Evolutionary conservation across 176 grass and related monocot genomes (phyloP), one percentile per base, ranked within the genome.

Genomic region (Oryza australiensis): DNA sequence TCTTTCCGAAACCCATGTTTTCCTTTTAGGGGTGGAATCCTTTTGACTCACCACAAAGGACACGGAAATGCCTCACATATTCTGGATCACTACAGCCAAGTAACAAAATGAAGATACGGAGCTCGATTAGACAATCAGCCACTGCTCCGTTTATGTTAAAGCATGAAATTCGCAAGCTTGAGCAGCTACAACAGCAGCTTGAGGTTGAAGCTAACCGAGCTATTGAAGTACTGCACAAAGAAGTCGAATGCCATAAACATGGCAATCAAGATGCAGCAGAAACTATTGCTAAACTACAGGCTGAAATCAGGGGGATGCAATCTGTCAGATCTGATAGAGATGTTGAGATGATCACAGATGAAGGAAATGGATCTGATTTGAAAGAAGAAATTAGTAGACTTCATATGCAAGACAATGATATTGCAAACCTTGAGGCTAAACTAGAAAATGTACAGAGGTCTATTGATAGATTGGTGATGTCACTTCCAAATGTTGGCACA

Each of bases 221-320:
- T 68, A 86, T 98, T 63, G 95, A 94, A 82, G 88, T 98, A 59
- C 87, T 94, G 35, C 95, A 98, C 80, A 98, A 98, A 76, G 95
- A 94, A 83, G 95, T 98, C 26, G 78, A 89, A 66, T 98, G 95
- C 72, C 92, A 98, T 74, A 94, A 92, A 70, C 87, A 88, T 76
- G 96, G 96, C 34, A 95, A 99, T 80, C 96, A 99, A 87, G 85
- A 90, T 88, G 93, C 89, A 85, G 96, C 93, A 10, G 96, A 99
- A 82, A 99, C 96, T 64, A 94, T 99, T 40, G 91, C 96, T 67
- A 99, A 95, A 81, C 88, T 98, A 53, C 90, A 98, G 63, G 86
- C 88, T 45, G 95, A 98, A 82, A 93, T 98, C 53, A 88, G 84
- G 72, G 95, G 93, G 68, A 93, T 98, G 92, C 88, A 89, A 46